These are phyloP conservation scores for Chlorella sp. DNA, from an alignment of 139 green algal species.

Conservation along the genomic window DNA sequence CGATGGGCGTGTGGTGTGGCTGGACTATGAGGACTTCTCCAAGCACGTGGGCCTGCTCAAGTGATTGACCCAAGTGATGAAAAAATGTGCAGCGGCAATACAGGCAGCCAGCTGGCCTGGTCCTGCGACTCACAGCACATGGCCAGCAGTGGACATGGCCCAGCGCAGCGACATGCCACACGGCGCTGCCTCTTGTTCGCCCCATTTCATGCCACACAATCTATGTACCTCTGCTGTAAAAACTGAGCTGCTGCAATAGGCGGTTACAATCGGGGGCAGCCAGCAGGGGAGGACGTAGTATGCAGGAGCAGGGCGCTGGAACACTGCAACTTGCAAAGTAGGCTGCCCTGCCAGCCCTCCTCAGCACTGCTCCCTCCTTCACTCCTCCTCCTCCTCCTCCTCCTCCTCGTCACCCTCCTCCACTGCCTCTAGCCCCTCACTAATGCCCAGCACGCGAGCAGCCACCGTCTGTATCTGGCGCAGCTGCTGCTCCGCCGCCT, in stretches of 20 bases:
- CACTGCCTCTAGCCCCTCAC: neutral
- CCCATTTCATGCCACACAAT: neutral
- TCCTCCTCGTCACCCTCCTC: neutral
- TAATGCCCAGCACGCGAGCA: neutral
- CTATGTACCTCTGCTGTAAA: too few species aligned
- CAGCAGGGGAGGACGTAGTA: neutral
- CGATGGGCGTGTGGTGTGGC: slow-evolving; percentile 62
- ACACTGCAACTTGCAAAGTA: neutral
- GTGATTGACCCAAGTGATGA: too few species aligned
- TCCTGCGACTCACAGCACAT: too few species aligned
- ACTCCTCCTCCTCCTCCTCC: neutral
- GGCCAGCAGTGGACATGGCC: too few species aligned
- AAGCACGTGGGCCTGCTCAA: slow-evolving; percentile 4
- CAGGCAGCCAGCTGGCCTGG: too few species aligned
- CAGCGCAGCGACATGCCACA: neutral
- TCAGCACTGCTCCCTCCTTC: too few species aligned
- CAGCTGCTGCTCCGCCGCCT: slow-evolving; percentile 10
- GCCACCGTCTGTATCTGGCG: neutral
- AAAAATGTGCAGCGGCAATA: too few species aligned
- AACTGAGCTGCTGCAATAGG: too few species aligned
- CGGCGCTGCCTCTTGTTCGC: too few species aligned
- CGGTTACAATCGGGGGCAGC: neutral
- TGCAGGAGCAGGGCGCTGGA: neutral
- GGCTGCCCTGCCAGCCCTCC: too few species aligned
- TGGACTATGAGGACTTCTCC: slow-evolving; percentile 95